Evolutionary conservation across 805 yeast genomes (phyloP).

Genomic region (Alloascoidea africana): DNA sequence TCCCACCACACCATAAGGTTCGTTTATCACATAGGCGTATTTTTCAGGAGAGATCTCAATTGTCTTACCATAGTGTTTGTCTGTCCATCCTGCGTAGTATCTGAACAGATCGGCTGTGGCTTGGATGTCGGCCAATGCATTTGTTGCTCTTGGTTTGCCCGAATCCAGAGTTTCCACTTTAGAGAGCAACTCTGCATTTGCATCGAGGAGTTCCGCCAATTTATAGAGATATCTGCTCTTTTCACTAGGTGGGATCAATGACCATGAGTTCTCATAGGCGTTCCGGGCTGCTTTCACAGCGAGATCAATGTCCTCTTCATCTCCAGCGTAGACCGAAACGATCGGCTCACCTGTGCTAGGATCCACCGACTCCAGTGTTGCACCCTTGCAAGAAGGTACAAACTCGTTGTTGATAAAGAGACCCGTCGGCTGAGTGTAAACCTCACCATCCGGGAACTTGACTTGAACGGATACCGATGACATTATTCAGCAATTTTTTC

Average conservation of each 20-base stretch:
- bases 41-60: slow-evolving; percentile 63
- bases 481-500: background rate
- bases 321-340: slow-evolving; percentile 58
- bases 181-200: slow-evolving; percentile 56
- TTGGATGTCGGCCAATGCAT: slow-evolving; percentile 59
- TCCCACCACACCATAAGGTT: slow-evolving; percentile 91
- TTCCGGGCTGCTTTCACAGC: slow-evolving; percentile 79
- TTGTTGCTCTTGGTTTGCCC: slow-evolving; percentile 54
- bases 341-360: slow-evolving; percentile 67
- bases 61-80: slow-evolving; percentile 67
- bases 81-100: slow-evolving; percentile 87
- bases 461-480: slow-evolving; percentile 26
- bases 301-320: slow-evolving; percentile 60
- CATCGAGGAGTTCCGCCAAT: slow-evolving; percentile 67
- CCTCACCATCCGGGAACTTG: slow-evolving; percentile 58
- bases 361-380: slow-evolving; percentile 45
- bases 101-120: slow-evolving; percentile 56
- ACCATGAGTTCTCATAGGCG: slow-evolving; percentile 65
- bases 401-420: slow-evolving; percentile 70
- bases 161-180: slow-evolving; percentile 76
- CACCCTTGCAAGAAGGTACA: slow-evolving; percentile 42
- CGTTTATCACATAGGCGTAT: slow-evolving; percentile 68
- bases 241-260: slow-evolving; percentile 46
- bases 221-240: slow-evolving; percentile 50
- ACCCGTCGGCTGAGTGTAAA: slow-evolving; percentile 71